Base-by-base conservation (phyloP, 176 grass and related monocot genomes). In the Saccharum officinarum region DNA sequence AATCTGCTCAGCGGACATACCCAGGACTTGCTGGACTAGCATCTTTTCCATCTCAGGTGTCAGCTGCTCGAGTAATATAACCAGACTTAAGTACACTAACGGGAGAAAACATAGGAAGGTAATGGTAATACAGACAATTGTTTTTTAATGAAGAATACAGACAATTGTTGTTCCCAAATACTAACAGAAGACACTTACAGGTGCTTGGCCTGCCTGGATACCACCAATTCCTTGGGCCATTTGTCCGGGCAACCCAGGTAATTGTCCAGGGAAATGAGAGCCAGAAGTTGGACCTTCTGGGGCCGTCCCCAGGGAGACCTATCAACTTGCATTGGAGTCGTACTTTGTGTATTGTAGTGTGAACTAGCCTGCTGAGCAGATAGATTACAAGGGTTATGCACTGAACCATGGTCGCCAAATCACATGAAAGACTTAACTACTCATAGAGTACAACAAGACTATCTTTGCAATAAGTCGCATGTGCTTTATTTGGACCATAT, bases 1-100 rank as follows among this genome's bases (percentile, higher is more conserved):
- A 55, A 99, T 99, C 84, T 99, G 94, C 36, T 99, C 97, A 3
- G 80, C 84, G 0, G 94, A 94, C 73, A 99, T 95, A 72, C 86
- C 87, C 92, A 95, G 73, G 72, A 99, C 94, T 87, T 99, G 97
- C 52, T 99, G 93, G 79, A 99, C 86, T 13, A 99, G 89, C 78
- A 91, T 82, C 79, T 96, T 96, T 73, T 99, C 91, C 92, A 99
- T 94, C 30, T 99, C 97, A 8, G 92, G 80, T 7, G 97, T 89
- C 90, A 99, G 90, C 97, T 99, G 92, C 22, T 20, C 15, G 3
- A 84, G 90, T 16, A 71, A 92, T 10, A 65, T 65, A 80, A 74
- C 2, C 42, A 67, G 5, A 63, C 13, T 84, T 37, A 90, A 66
- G 61, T 75, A 69, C 39, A 74, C 62, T 87, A 45, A 45, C 60